A percentile compares a stretch with the other conserved stretches of the same genome.
These are phyloP conservation scores for Agaricus subrufescens DNA, from an alignment of 768 basidiomycete species.

Conservation along the genomic window DNA sequence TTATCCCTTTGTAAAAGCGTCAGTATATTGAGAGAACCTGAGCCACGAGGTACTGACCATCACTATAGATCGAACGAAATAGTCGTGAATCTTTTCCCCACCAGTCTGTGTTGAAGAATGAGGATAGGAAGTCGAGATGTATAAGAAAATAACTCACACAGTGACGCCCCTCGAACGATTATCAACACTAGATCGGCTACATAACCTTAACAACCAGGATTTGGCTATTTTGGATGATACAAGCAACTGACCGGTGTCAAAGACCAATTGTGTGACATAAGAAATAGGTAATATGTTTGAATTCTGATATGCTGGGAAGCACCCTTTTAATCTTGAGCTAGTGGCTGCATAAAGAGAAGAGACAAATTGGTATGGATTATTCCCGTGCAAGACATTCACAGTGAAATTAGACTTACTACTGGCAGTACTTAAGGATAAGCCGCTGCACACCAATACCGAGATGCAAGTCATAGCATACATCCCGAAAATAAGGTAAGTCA, in stretches of 20 bases:
- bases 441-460: neutral
- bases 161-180: neutral
- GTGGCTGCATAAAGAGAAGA: too few relatives aligned
- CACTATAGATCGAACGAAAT: neutral
- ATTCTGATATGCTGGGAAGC: neutral
- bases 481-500: neutral
- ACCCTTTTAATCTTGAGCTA: neutral
- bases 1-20: too few relatives aligned
- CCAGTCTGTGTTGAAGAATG: neutral
- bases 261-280: neutral
- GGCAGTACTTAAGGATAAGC: neutral
- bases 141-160: neutral
- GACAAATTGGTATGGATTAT: too few relatives aligned
- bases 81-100: neutral
- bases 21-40: neutral
- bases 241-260: neutral
- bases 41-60: neutral
- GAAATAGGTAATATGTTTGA: neutral
- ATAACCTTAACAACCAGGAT: neutral
- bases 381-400: too few relatives aligned
- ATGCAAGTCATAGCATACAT: neutral
- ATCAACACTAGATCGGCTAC: neutral
- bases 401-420: neutral
- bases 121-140: neutral
- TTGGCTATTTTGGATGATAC: neutral